Percentiles rank a stretch among this genome's conserved stretches.
phyloP scores from a whole-genome alignment of 2,329 filamentous ascomycete species.

The Epichloe sp. region DNA sequence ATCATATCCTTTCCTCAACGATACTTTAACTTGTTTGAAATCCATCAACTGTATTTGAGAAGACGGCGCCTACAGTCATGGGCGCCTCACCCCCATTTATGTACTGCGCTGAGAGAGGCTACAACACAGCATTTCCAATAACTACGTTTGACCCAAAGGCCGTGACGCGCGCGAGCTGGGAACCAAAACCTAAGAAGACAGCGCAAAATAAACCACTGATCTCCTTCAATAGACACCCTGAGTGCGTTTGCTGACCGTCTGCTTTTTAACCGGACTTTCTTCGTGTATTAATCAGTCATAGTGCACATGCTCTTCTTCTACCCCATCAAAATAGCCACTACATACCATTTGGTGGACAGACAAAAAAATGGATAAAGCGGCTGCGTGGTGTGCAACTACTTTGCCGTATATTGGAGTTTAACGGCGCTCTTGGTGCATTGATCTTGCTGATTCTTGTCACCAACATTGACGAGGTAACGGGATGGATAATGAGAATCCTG shows the following conservation, averaged over 20 bases:
- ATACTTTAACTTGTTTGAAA: neutral
- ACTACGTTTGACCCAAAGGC: conserved; percentile 74
- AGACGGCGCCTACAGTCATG: conserved; percentile 8
- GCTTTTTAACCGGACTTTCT: neutral
- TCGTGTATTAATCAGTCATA: neutral
- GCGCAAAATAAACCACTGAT: conserved; percentile 65
- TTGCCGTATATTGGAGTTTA: conserved; percentile 52
- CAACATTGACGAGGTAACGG: conserved; percentile 47
- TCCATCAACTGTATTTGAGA: neutral
- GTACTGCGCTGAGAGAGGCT: conserved; percentile 44
- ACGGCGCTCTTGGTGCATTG: conserved; percentile 58
- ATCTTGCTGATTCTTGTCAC: conserved; percentile 67
- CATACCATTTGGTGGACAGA: conserved; percentile 53
- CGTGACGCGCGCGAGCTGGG: conserved; percentile 66
- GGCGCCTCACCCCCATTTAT: conserved; percentile 48
- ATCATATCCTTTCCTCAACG: neutral
- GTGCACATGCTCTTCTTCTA: conserved; percentile 49
- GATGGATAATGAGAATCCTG: conserved; percentile 65
- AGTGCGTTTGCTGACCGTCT: conserved; percentile 40
- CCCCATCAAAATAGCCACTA: conserved; percentile 47
- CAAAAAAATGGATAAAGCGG: conserved; percentile 58
- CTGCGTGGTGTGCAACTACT: conserved; percentile 55
- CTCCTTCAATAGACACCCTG: conserved; percentile 75
- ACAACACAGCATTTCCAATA: conserved; percentile 40
- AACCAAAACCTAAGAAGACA: conserved; percentile 45